Evolutionary conservation across 176 grass and related monocot species (phyloP).

Genomic region (Triticum aestivum): IWGSC_CS_RefSeq_v2.1 NC_057796.1:479211185-479211684

Average conservation of each 20-base stretch:
- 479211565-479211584: background rate
- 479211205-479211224: slow-evolving; percentile 5
- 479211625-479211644: too few relatives aligned
- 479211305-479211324: background rate
- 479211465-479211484: background rate
- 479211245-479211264: background rate
- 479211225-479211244: background rate
- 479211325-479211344: too few relatives aligned
- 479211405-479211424: too few relatives aligned
- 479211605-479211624: background rate
- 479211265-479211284: background rate
- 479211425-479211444: too few relatives aligned
- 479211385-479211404: too few relatives aligned
- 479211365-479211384: too few relatives aligned
- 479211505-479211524: too few relatives aligned
- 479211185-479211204: background rate
- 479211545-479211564: slow-evolving; percentile 1
- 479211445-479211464: too few relatives aligned
- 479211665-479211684: too few relatives aligned
- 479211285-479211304: background rate
- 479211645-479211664: too few relatives aligned
- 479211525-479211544: background rate
- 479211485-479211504: background rate
- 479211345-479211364: too few relatives aligned
- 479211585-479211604: background rate